Evolutionary conservation across 2,329 filamentous ascomycete species (phyloP).

Genomic region (Aspergillus ustus): DNA sequence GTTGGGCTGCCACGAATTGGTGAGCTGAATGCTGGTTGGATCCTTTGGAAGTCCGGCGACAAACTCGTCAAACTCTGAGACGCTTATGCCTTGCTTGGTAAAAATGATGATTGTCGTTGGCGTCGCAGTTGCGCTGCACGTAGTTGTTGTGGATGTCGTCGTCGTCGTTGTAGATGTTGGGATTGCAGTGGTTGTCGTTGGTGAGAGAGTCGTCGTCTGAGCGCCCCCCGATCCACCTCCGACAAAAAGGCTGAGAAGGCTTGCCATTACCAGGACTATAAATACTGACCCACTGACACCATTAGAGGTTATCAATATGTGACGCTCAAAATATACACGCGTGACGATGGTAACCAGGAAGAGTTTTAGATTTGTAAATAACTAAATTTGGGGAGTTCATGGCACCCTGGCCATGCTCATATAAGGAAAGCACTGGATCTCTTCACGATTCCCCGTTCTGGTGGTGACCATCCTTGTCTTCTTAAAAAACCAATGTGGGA

Average conservation of each 20-base stretch:
- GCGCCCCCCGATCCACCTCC: no score
- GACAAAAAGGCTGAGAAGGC: no score
- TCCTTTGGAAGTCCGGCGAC: not conserved
- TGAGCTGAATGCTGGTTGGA: not conserved
- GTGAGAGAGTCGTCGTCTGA: no score
- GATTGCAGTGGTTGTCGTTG: no score
- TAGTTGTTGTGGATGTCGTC: no score
- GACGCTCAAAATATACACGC: constrained; percentile 32
- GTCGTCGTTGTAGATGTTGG: no score
- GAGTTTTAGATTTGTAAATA: constrained; percentile 37
- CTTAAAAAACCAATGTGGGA: constrained; percentile 46
- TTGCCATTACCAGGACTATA: no score
- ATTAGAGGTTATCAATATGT: constrained; percentile 30
- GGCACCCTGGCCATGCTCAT: constrained; percentile 34
- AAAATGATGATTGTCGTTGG: no score
- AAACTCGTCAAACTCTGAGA: not conserved
- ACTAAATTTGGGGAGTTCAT: constrained; percentile 29
- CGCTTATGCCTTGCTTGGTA: no score
- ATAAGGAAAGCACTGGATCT: constrained; percentile 37
- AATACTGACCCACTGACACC: constrained; percentile 17
- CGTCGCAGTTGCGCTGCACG: no score
- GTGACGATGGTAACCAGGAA: constrained; percentile 23
- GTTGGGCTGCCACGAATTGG: not conserved
- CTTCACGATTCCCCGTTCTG: constrained; percentile 35
- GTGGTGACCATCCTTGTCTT: constrained; percentile 37